phyloP scores from a whole-genome alignment of 306 rosid species.

The Nissolia schottii region DNA sequence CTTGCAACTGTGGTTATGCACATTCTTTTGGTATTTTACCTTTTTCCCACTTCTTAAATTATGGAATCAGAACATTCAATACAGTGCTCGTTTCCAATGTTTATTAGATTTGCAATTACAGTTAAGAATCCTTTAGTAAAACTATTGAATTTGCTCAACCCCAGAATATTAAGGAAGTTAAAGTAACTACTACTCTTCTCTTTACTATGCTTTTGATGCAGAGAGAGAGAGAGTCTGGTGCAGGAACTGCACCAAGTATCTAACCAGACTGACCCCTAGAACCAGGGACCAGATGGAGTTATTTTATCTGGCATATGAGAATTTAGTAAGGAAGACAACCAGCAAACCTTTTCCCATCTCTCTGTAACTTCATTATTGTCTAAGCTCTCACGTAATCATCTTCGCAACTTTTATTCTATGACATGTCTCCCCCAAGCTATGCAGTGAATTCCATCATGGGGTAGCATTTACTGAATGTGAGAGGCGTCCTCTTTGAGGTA shows the following conservation, averaged over 20 bases:
- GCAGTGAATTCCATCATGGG: slow-evolving; percentile 58
- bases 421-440: slow-evolving; percentile 66
- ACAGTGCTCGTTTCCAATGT: slow-evolving; percentile 24
- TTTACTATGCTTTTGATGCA: slow-evolving; percentile 95
- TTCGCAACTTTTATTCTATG: slow-evolving; percentile 48
- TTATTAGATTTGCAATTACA: slow-evolving; percentile 27
- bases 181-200: too few species aligned
- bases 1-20: slow-evolving; percentile 26
- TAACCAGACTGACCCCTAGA: slow-evolving; percentile 92
- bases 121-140: slow-evolving; percentile 33
- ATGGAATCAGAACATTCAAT: slow-evolving; percentile 15
- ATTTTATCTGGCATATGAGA: slow-evolving; percentile 64
- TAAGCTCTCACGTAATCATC: slow-evolving; percentile 35
- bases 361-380: slow-evolving; percentile 40
- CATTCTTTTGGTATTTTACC: slow-evolving; percentile 19
- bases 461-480: slow-evolving; percentile 71
- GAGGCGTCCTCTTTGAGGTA: slow-evolving; percentile 89
- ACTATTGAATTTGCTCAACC: slow-evolving; percentile 35
- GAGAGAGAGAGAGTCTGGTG: slow-evolving; percentile 82
- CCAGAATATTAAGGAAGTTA: slow-evolving; percentile 44
- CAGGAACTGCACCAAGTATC: slow-evolving; percentile 83
- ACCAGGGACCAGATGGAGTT: slow-evolving; percentile 78
- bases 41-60: slow-evolving; percentile 5
- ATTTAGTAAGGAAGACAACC: slow-evolving; percentile 62
- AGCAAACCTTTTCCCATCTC: slow-evolving; percentile 35